Base-by-base conservation (phyloP, 2,329 filamentous ascomycete species). In the Arthrobotrys musiformis region DNA sequence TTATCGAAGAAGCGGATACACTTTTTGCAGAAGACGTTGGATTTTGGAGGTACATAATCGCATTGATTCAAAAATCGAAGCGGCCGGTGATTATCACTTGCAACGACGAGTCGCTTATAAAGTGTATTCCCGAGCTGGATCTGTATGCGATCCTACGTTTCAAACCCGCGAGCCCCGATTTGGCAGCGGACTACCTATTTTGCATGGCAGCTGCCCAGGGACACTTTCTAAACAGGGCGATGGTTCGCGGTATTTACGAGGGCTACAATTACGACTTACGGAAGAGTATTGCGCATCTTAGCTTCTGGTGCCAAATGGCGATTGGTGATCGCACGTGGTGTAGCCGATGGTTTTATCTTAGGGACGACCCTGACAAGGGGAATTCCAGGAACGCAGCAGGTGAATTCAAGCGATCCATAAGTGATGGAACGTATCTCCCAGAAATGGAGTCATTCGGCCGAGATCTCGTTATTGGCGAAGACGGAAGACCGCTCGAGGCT, bases 301-400 rank as follows among this genome's bases (percentile, higher is more conserved):
- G 97, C 82, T 95, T 96, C 82, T 99, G 94, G 94, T 99, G 96
- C 82, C 95, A 99, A 82, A 93, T 98, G 84, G 93, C 91, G 0
- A 89, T 99, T 8, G 96, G 95, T 4, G 95, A 97, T 82, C 86
- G 89, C n/a, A 92, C 92, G 80, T 92, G 92, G 66, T 64, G 60
- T 19, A 94, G 95, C 0, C 88, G 97, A 50, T 92, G 94, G 81
- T 99, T 96, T 94, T 92, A 97, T 80, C 90, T 91, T 80, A 89
- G 91, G 91, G 70, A 94, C 90, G 89, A 92, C 92, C 7, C 87
- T 50, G 92, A 92, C 0, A 86, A 86, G 24, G 92, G 94, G 81
- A 81, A 94, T 80, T 85, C 88, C 63, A 83, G 90, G 26, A 69
- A 46, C 4, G 28, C 40, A 13, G 30, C 35, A 50, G 90, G 91